phyloP scores from a whole-genome alignment of 148 eudicot genomes.

The Diospyros lotus region DNA sequence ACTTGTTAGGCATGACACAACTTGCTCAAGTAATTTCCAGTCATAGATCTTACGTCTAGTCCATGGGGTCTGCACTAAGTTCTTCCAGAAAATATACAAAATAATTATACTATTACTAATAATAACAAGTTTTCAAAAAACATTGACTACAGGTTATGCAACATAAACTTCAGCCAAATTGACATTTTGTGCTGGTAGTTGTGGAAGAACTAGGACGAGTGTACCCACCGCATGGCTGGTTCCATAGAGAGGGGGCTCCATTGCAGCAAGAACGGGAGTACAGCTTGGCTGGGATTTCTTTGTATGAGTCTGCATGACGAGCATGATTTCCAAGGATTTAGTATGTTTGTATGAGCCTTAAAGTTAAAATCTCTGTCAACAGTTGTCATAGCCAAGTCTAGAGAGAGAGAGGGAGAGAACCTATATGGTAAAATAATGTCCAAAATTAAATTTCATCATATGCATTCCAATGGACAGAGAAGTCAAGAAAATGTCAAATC shows the following conservation, averaged over 20 bases:
- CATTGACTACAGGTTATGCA: constrained; percentile 1
- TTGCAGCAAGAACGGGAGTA: constrained; percentile 29
- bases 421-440: not conserved
- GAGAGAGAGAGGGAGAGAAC: not conserved
- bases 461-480: not conserved
- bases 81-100: not conserved
- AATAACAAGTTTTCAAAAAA: not conserved
- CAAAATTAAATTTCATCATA: not conserved
- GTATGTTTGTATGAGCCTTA: not conserved
- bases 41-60: not conserved
- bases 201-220: not conserved
- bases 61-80: not conserved
- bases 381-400: constrained; percentile 10
- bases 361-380: not conserved
- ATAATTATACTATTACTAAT: not conserved
- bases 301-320: constrained; percentile 67
- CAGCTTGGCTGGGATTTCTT: constrained; percentile 47
- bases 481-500: not conserved
- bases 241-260: constrained; percentile 79
- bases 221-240: constrained; percentile 72
- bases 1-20: not conserved
- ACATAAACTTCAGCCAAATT: not conserved
- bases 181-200: not conserved
- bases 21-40: not conserved
- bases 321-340: constrained; percentile 4